These are phyloP conservation scores for Corniculantispora saksenae DNA, from an alignment of 2,329 filamentous ascomycete genomes.

Conservation along the genomic window DNA sequence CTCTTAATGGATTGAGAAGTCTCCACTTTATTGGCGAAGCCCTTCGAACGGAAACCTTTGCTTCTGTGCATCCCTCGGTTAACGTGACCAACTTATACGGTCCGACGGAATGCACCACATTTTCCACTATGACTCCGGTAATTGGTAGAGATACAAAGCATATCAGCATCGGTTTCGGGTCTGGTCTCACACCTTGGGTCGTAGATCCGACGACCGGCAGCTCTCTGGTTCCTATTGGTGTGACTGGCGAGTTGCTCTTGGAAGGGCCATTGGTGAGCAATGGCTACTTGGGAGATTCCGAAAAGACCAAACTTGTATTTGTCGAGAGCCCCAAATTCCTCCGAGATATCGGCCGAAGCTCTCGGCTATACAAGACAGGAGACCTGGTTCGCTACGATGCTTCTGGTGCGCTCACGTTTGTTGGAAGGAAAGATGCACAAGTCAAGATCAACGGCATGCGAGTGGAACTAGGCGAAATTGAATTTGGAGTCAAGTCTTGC, in stretches of 20 bases:
- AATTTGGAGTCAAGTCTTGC: slow-evolving; percentile 16
- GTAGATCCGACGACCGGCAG: slow-evolving; percentile 32
- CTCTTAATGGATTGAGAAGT: background rate
- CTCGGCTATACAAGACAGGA: slow-evolving; percentile 47
- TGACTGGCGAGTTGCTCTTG: slow-evolving; percentile 39
- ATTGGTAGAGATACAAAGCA: background rate
- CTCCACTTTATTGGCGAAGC: slow-evolving; percentile 1
- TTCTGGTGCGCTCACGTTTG: slow-evolving; percentile 43
- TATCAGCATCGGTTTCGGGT: slow-evolving; percentile 16
- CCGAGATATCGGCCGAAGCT: background rate
- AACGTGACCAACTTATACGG: slow-evolving; percentile 12
- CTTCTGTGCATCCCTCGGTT: background rate
- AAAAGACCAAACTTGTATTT: slow-evolving; percentile 46
- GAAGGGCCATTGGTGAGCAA: slow-evolving; percentile 47
- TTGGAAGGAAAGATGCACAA: slow-evolving; percentile 60
- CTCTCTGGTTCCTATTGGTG: slow-evolving; percentile 32
- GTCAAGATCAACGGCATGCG: slow-evolving; percentile 61
- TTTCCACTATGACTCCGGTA: background rate
- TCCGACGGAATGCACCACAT: slow-evolving; percentile 1
- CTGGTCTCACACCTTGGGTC: slow-evolving; percentile 30
- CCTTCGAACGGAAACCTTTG: background rate
- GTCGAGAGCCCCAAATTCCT: background rate
- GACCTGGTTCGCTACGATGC: slow-evolving; percentile 47
- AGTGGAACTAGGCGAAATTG: slow-evolving; percentile 48
- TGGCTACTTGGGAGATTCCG: slow-evolving; percentile 49